These are phyloP conservation scores for Scleromitrula shiraiana DNA, from an alignment of 2,329 filamentous ascomycete genomes.

Conservation along the genomic window DNA sequence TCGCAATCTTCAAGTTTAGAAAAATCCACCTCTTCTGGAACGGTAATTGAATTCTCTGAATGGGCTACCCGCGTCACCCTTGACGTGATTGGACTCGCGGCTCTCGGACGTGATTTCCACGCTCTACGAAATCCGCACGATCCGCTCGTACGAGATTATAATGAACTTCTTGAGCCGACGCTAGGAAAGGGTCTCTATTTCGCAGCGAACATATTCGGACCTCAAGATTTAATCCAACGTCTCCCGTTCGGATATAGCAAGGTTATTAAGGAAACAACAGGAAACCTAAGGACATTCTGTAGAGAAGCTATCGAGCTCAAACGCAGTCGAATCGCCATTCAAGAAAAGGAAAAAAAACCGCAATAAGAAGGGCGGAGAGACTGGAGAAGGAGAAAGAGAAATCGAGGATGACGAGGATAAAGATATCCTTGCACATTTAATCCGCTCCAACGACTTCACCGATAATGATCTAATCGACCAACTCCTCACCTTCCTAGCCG, in stretches of 20 bases:
- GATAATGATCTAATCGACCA: conserved; percentile 76
- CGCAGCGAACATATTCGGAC: conserved; percentile 52
- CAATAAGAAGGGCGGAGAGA: too few species aligned
- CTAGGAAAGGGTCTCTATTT: conserved; percentile 45
- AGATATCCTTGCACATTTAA: conserved; percentile 72
- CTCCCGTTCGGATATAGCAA: conserved; percentile 65
- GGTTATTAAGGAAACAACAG: conserved; percentile 46
- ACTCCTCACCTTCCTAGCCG: conserved; percentile 80
- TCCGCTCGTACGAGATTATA: conserved; percentile 49
- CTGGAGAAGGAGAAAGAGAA: conserved; percentile 34
- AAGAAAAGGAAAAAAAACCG: too few species aligned
- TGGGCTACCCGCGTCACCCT: conserved; percentile 62
- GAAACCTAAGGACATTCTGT: conserved; percentile 55
- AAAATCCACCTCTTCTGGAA: conserved; percentile 34
- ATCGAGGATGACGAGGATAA: conserved; percentile 22
- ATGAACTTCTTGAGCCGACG: conserved; percentile 44
- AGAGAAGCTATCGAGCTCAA: conserved; percentile 62
- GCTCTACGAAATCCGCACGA: conserved; percentile 53
- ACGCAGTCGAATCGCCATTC: too few species aligned
- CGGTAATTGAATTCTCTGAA: conserved; percentile 47
- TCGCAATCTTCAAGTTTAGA: too few species aligned
- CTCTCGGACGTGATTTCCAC: conserved; percentile 63
- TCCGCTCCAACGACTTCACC: conserved; percentile 65
- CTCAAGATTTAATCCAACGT: conserved; percentile 47
- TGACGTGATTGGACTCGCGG: conserved; percentile 66